Evolutionary conservation across 2,329 filamentous ascomycete species (phyloP).

Genomic region (Colletotrichum agaves): DNA sequence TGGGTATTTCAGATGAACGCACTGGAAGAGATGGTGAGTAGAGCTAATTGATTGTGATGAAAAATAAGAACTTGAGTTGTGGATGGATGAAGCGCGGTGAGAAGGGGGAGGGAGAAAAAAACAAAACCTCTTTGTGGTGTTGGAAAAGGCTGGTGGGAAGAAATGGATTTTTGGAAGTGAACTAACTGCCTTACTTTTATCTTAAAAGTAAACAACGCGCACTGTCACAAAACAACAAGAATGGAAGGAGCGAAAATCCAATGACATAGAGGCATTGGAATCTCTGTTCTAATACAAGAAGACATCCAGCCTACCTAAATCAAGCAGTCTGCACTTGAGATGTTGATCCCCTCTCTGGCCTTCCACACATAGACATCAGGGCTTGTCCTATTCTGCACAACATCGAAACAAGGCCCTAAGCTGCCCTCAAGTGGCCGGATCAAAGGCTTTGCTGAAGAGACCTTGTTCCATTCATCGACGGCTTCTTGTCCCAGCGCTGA

Average conservation of each 20-base stretch:
- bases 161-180: background rate
- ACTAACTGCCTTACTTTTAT: background rate
- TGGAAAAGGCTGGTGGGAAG: no score
- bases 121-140: no score
- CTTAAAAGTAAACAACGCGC: background rate
- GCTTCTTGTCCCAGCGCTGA: background rate
- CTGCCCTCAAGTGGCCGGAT: background rate
- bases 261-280: background rate
- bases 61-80: background rate
- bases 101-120: no score
- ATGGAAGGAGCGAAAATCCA: background rate
- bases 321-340: background rate
- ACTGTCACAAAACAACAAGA: background rate
- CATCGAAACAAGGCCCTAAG: constrained; percentile 24
- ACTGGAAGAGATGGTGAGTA: background rate
- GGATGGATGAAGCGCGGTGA: no score
- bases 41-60: background rate
- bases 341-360: background rate
- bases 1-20: background rate
- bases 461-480: constrained; percentile 20
- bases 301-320: background rate
- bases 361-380: constrained; percentile 11
- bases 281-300: background rate
- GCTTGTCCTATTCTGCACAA: background rate
- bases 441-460: background rate